Conservation (phyloP, 495 filamentous ascomycete genomes). For the Podospora fimiseda region DNA sequence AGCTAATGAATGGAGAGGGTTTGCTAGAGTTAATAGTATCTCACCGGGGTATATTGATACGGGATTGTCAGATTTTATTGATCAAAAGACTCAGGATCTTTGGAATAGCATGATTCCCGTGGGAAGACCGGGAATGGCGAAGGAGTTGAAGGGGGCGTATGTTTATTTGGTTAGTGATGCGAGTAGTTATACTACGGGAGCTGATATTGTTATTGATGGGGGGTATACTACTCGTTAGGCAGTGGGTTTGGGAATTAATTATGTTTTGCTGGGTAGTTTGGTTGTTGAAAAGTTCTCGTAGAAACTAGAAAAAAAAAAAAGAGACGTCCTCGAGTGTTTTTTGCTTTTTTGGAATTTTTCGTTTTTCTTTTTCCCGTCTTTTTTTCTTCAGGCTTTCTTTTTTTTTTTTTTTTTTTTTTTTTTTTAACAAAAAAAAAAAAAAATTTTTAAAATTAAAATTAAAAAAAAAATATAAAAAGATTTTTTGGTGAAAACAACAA, state of each 20-base stretch:
- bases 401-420: too few relatives aligned
- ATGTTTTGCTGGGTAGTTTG: too few relatives aligned
- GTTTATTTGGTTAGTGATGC: conserved; percentile 72
- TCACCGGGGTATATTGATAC: conserved; percentile 78
- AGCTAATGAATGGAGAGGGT: conserved; percentile 73
- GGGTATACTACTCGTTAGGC: conserved; percentile 41
- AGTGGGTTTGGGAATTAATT: background rate
- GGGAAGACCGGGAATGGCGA: conserved; percentile 64
- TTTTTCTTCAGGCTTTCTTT: too few relatives aligned
- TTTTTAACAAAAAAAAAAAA: too few relatives aligned
- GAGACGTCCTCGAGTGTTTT: too few relatives aligned
- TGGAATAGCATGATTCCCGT: conserved; percentile 76
- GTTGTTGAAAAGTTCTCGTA: too few relatives aligned
- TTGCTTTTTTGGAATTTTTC: too few relatives aligned
- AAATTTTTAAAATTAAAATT: too few relatives aligned
- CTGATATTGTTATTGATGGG: conserved; percentile 52
- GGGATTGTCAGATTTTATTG: conserved; percentile 69
- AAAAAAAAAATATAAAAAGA: too few relatives aligned
- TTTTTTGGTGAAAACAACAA: too few relatives aligned
- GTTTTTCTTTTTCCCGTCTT: too few relatives aligned
- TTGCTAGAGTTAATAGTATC: conserved; percentile 68
- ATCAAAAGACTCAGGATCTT: conserved; percentile 59
- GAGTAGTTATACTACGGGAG: conserved; percentile 49
- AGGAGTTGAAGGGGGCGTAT: conserved; percentile 81
- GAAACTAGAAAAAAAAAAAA: too few relatives aligned